A percentile compares a stretch with the other conserved stretches of the same genome.
phyloP scores from a whole-genome alignment of 2,329 filamentous ascomycete species.

The Dactylellina haptotyla region DNA sequence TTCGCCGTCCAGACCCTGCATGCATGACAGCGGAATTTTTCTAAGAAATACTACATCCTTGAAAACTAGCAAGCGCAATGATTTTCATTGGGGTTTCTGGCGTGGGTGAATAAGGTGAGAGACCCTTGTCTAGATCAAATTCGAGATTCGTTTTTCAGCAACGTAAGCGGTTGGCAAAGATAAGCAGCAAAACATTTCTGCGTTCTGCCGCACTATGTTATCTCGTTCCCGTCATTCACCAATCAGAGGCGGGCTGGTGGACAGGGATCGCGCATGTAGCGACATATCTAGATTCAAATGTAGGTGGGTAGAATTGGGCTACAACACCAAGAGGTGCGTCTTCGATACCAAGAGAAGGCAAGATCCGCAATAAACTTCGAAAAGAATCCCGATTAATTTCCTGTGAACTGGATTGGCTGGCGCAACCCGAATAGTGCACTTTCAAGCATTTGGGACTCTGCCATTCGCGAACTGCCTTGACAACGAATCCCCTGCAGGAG shows the following conservation, averaged over 20 bases:
- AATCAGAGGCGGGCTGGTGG: slow-evolving; percentile 16
- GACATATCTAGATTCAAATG: slow-evolving; percentile 19
- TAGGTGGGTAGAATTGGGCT: slow-evolving; percentile 10
- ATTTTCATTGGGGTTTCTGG: slow-evolving; percentile 22
- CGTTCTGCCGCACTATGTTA: slow-evolving; percentile 51
- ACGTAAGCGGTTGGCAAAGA: slow-evolving; percentile 54
- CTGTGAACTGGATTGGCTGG: slow-evolving; percentile 9
- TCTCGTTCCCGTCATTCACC: slow-evolving; percentile 16
- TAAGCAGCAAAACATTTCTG: slow-evolving; percentile 46
- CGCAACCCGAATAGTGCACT: slow-evolving; percentile 4
- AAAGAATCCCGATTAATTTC: slow-evolving; percentile 12
- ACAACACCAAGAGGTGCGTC: slow-evolving; percentile 42
- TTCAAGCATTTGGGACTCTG: neutral
- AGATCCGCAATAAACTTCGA: slow-evolving; percentile 25
- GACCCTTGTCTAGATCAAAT: slow-evolving; percentile 35
- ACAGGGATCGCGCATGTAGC: slow-evolving; percentile 38
- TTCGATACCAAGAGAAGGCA: slow-evolving; percentile 34
- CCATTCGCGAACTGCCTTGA: slow-evolving; percentile 7
- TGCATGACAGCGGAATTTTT: slow-evolving; percentile 53
- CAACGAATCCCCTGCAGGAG: slow-evolving; percentile 29
- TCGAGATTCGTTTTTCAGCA: slow-evolving; percentile 36
- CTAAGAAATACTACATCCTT: slow-evolving; percentile 20
- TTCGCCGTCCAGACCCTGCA: slow-evolving; percentile 48
- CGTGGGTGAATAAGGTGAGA: slow-evolving; percentile 39
- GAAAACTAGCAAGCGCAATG: slow-evolving; percentile 12